Evolutionary conservation across 805 yeast genomes (phyloP).

Genomic region (Geotrichum ghanense): DNA sequence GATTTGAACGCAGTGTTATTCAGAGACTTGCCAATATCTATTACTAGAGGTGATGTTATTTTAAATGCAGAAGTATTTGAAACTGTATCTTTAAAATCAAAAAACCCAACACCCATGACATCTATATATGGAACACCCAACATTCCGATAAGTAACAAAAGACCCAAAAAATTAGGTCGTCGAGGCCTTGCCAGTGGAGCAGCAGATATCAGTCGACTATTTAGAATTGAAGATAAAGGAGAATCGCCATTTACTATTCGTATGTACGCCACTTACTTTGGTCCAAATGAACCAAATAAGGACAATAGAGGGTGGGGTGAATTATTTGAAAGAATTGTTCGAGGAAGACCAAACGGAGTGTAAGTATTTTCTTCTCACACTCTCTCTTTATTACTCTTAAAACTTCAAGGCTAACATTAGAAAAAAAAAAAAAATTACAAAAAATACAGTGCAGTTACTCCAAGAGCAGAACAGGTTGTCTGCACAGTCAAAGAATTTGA

Average conservation of each 20-base stretch:
- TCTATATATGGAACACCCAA: neutral
- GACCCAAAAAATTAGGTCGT: conserved; percentile 30
- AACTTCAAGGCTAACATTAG: too few relatives aligned
- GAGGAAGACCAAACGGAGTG: conserved; percentile 58
- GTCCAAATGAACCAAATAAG: conserved; percentile 30
- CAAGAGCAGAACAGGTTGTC: conserved; percentile 62
- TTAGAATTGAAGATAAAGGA: conserved; percentile 52
- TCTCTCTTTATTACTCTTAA: neutral
- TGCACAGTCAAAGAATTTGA: conserved; percentile 66
- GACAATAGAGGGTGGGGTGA: conserved; percentile 83
- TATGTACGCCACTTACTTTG: conserved; percentile 58
- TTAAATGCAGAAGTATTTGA: conserved; percentile 70
- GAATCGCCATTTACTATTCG: conserved; percentile 59
- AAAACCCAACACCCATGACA: conserved; percentile 5
- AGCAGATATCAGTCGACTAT: conserved; percentile 69
- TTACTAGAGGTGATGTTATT: conserved; percentile 53
- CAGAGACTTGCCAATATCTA: conserved; percentile 54
- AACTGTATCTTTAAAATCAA: conserved; percentile 38
- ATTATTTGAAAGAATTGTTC: conserved; percentile 61
- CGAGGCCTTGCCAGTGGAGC: conserved; percentile 87
- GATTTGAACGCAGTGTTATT: conserved; percentile 71
- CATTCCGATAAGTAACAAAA: neutral
- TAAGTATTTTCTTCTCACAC: conserved; percentile 5
- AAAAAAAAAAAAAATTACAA: conserved; percentile 1
- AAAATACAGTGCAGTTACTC: conserved; percentile 72